Conservation (phyloP, 148 eudicot genomes). For the Rhododendron ovatum region DNA sequence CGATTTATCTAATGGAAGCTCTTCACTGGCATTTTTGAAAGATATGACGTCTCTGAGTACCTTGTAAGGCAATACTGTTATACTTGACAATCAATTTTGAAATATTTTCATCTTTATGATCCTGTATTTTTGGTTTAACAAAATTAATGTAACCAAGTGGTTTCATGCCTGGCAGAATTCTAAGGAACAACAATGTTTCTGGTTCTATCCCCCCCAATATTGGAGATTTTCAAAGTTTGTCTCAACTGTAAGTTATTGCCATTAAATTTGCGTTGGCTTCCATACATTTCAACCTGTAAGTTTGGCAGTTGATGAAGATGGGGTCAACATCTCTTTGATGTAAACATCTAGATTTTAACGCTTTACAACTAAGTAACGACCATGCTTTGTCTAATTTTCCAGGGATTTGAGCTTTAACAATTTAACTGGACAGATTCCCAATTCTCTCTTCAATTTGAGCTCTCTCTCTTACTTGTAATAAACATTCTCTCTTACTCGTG, state of each 20-base stretch:
- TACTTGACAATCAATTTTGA: neutral
- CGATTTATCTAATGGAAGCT: conserved; percentile 62
- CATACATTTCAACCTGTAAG: neutral
- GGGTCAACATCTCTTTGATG: neutral
- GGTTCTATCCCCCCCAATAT: conserved; percentile 61
- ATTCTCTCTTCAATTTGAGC: conserved; percentile 47
- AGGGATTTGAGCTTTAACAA: conserved; percentile 97
- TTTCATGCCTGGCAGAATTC: conserved; percentile 35
- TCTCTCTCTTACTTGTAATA: conserved; percentile 64
- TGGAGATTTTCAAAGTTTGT: conserved; percentile 38
- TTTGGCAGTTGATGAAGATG: neutral
- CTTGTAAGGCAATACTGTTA: conserved; percentile 41
- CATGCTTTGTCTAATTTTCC: conserved; percentile 11
- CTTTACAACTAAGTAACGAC: neutral
- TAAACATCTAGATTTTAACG: neutral
- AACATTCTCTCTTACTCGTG: neutral
- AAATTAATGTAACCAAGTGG: neutral
- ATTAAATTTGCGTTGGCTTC: neutral
- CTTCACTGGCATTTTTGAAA: conserved; percentile 49
- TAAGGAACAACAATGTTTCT: conserved; percentile 68
- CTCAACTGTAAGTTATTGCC: conserved; percentile 54
- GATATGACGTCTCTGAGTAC: conserved; percentile 41
- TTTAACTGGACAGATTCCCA: conserved; percentile 65
- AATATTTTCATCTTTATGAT: neutral
- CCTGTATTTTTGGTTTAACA: neutral